Conservation (phyloP, 1,284 basidiomycete genomes). For the Tilletia indica region DNA sequence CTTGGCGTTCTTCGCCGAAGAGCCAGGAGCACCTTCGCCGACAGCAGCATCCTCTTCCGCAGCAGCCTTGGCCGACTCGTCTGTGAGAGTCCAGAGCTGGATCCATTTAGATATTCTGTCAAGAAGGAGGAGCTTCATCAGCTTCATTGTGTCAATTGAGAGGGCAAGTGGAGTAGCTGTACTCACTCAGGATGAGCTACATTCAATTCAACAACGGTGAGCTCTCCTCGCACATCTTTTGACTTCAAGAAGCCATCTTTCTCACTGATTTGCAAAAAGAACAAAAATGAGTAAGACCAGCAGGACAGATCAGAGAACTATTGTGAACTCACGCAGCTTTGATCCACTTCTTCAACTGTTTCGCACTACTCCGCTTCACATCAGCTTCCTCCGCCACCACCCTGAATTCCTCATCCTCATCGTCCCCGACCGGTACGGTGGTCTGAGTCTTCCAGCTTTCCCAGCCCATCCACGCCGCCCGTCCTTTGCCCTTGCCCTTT, state of each 20-base stretch:
- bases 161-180: background rate
- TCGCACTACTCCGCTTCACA: conserved; percentile 4
- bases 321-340: background rate
- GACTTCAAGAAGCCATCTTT: background rate
- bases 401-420: background rate
- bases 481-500: background rate
- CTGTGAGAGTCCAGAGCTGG: background rate
- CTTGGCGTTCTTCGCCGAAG: background rate
- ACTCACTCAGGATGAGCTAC: background rate
- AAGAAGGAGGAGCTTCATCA: background rate
- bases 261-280: background rate
- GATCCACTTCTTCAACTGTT: conserved; percentile 5
- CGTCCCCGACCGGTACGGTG: background rate
- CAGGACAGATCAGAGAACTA: background rate
- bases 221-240: conserved; percentile 1
- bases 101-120: background rate
- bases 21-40: background rate
- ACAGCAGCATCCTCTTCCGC: background rate
- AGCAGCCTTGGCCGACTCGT: background rate
- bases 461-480: background rate
- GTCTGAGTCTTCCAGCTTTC: background rate
- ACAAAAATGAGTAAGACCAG: background rate
- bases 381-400: background rate
- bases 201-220: background rate
- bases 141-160: background rate